phyloP scores from a whole-genome alignment of 305 asterid species.

The Fraxinus floribunda region DNA sequence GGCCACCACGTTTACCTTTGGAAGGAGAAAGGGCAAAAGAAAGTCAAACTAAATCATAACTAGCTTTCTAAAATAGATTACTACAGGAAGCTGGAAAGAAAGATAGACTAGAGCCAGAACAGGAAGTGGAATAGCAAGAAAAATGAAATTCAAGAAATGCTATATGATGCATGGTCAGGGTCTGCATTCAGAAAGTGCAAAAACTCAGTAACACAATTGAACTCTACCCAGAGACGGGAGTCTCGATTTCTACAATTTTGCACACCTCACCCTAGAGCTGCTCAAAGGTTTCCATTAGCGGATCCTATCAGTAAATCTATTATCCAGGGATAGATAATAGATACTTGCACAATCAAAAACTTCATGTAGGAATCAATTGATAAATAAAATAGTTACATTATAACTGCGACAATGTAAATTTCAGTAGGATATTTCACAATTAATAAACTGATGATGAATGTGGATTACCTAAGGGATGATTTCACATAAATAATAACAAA shows the following conservation, averaged over 20 bases:
- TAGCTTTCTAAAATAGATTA: neutral
- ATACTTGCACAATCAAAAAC: neutral
- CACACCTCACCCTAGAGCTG: neutral
- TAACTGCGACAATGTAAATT: neutral
- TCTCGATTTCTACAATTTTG: neutral
- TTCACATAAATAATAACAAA: neutral
- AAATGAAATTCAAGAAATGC: neutral
- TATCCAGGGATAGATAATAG: neutral
- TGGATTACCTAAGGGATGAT: neutral
- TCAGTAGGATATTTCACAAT: neutral
- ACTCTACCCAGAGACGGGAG: neutral
- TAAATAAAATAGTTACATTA: neutral
- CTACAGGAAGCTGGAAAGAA: neutral
- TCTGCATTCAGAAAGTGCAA: neutral
- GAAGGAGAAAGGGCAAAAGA: neutral
- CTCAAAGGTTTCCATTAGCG: neutral
- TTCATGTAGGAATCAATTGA: neutral
- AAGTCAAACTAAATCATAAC: neutral
- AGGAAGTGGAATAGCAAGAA: neutral
- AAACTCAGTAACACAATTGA: neutral
- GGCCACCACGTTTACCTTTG: neutral
- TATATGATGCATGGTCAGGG: neutral
- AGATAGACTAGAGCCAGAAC: neutral
- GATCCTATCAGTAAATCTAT: neutral
- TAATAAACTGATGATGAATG: neutral